Evolutionary conservation across 169 alveolate species (phyloP).

Genomic region (Babesia bovis): DNA sequence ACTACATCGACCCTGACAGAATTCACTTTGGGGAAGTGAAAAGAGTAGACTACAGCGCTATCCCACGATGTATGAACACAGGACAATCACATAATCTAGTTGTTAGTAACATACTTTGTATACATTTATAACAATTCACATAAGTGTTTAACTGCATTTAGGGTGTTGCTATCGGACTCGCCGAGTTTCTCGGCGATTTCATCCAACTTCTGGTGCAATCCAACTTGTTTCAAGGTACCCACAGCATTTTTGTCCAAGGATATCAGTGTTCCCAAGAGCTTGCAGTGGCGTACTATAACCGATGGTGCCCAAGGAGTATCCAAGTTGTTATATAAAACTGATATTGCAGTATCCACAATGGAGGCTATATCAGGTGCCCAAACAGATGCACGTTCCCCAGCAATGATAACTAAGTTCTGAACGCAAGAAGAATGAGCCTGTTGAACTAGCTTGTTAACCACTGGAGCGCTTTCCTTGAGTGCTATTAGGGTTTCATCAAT

Average conservation of each 20-base stretch:
- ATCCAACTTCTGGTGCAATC: neutral
- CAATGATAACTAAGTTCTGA: constrained; percentile 46
- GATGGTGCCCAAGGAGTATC: constrained; percentile 6
- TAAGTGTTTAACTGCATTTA: too few species aligned
- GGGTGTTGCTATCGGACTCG: too few species aligned
- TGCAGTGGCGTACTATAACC: constrained; percentile 24
- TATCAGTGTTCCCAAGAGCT: constrained; percentile 32
- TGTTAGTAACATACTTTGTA: too few species aligned
- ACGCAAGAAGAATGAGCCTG: constrained; percentile 47
- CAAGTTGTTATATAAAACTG: neutral
- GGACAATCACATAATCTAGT: too few species aligned
- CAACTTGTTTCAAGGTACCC: neutral
- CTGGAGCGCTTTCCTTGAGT: neutral
- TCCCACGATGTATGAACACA: too few species aligned
- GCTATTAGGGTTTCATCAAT: constrained; percentile 21
- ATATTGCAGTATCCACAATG: neutral
- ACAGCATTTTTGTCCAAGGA: constrained; percentile 12
- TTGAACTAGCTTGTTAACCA: constrained; percentile 29
- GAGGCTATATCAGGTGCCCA: neutral
- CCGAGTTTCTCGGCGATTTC: constrained; percentile 16
- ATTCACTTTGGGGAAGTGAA: too few species aligned
- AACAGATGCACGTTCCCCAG: constrained; percentile 6
- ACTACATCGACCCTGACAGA: too few species aligned
- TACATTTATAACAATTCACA: too few species aligned
- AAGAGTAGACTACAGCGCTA: too few species aligned